phyloP scores from a whole-genome alignment of 805 yeast species.

The Hanseniaspora nectarophila region DNA sequence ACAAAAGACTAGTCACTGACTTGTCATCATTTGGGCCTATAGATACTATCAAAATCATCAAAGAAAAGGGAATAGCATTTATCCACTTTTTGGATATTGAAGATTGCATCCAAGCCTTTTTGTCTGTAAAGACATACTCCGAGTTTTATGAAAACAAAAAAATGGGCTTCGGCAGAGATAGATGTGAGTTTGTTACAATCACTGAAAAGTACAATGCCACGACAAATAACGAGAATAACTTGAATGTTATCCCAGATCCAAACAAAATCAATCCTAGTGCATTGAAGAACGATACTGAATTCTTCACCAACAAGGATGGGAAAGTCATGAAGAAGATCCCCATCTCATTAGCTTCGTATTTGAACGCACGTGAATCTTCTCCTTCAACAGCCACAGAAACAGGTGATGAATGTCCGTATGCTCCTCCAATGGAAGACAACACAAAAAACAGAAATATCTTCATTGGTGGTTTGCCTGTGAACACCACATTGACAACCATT shows the following conservation, averaged over 20 bases:
- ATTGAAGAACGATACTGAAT: no score
- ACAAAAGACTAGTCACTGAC: constrained; percentile 46
- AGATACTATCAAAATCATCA: constrained; percentile 69
- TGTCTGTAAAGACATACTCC: constrained; percentile 50
- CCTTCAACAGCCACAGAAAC: neutral
- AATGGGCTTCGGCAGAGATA: constrained; percentile 84
- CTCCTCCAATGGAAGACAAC: constrained; percentile 51
- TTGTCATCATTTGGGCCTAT: constrained; percentile 66
- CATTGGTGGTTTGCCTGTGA: constrained; percentile 80
- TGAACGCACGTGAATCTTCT: neutral
- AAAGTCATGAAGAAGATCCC: constrained; percentile 40
- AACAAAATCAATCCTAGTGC: constrained; percentile 67
- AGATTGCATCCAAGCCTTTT: constrained; percentile 77
- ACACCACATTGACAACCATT: constrained; percentile 78
- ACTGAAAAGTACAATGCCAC: constrained; percentile 97
- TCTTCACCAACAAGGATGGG: neutral
- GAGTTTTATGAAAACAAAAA: constrained; percentile 65
- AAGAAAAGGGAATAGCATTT: constrained; percentile 77
- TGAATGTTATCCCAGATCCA: constrained; percentile 58
- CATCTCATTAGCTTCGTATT: neutral
- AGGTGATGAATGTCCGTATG: constrained; percentile 48
- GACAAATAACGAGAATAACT: constrained; percentile 32
- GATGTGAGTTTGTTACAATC: constrained; percentile 88
- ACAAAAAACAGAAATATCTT: constrained; percentile 87
- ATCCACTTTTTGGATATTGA: constrained; percentile 78